Percentiles rank a stretch among this genome's conserved stretches.
Conservation (phyloP, 164 flowering plant genomes). For the Vitis rotundifolia region DNA sequence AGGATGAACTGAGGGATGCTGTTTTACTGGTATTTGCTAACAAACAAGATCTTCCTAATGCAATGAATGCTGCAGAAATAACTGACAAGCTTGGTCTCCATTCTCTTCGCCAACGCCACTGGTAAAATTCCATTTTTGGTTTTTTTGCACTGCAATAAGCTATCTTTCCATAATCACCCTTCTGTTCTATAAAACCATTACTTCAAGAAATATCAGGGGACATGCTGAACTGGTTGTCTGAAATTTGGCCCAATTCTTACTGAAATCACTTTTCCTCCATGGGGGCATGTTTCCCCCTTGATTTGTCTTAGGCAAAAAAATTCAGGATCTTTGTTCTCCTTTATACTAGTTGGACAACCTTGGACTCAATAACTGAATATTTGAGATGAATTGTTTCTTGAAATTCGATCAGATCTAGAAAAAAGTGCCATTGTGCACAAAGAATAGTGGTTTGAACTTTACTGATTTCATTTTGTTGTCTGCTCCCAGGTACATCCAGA, state of each 20-base stretch:
- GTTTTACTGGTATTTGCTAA: slow-evolving; percentile 47
- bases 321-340: not conserved
- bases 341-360: not conserved
- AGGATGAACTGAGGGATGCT: slow-evolving; percentile 74
- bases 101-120: slow-evolving; percentile 53
- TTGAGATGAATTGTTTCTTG: too few species aligned
- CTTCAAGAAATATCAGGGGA: too few species aligned
- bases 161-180: not conserved
- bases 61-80: slow-evolving; percentile 43
- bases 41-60: slow-evolving; percentile 46
- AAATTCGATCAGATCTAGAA: too few species aligned
- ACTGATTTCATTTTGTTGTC: slow-evolving; percentile 4
- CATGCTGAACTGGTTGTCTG: too few species aligned
- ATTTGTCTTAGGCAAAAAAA: not conserved
- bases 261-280: too few species aligned
- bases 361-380: too few species aligned
- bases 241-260: too few species aligned
- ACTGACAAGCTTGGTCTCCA: slow-evolving; percentile 45
- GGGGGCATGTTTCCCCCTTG: too few species aligned
- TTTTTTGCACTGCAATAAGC: not conserved
- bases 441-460: not conserved
- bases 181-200: not conserved
- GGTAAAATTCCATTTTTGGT: slow-evolving; percentile 30
- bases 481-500: slow-evolving; percentile 62
- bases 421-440: too few species aligned